Percentiles rank a stretch among this genome's conserved stretches.
Evolutionary conservation across 768 basidiomycete species (phyloP).

Genomic region (Leccinum rimulosum): DNA sequence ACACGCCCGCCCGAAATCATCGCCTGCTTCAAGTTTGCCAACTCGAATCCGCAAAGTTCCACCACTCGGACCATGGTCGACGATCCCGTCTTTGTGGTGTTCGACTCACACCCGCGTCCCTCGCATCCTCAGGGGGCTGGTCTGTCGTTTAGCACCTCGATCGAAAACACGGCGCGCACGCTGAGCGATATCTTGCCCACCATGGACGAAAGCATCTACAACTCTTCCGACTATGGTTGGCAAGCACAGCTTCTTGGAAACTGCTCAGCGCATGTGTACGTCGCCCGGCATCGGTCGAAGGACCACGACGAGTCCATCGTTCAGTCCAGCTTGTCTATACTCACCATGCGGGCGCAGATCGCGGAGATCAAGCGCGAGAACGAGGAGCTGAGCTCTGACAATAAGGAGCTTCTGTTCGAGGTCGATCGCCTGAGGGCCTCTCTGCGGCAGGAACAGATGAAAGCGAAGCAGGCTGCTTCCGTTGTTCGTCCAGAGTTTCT

Average conservation of each 20-base stretch:
- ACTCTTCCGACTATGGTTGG: constrained; percentile 51
- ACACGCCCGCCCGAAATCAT: constrained; percentile 74
- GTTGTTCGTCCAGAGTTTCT: neutral
- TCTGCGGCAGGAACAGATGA: constrained; percentile 15
- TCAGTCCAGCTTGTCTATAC: constrained; percentile 49
- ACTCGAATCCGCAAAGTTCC: neutral
- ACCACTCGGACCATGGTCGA: constrained; percentile 7
- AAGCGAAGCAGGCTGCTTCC: neutral
- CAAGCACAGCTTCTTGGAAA: constrained; percentile 61
- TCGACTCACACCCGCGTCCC: constrained; percentile 66
- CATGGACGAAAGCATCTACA: constrained; percentile 44
- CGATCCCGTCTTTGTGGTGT: constrained; percentile 48
- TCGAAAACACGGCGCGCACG: constrained; percentile 42
- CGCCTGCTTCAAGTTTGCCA: constrained; percentile 42
- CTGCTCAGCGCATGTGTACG: constrained; percentile 57
- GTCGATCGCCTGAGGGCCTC: constrained; percentile 12
- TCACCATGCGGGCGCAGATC: constrained; percentile 42
- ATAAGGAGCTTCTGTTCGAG: constrained; percentile 27
- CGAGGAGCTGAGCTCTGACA: constrained; percentile 22
- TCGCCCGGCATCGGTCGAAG: constrained; percentile 29
- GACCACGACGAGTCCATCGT: constrained; percentile 37
- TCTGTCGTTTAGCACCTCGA: constrained; percentile 49
- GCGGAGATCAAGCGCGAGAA: constrained; percentile 37
- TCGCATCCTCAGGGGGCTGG: constrained; percentile 60
- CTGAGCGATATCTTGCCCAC: constrained; percentile 45